phyloP scores from a whole-genome alignment of 345 rosid species.

The Acer campestre region DNA sequence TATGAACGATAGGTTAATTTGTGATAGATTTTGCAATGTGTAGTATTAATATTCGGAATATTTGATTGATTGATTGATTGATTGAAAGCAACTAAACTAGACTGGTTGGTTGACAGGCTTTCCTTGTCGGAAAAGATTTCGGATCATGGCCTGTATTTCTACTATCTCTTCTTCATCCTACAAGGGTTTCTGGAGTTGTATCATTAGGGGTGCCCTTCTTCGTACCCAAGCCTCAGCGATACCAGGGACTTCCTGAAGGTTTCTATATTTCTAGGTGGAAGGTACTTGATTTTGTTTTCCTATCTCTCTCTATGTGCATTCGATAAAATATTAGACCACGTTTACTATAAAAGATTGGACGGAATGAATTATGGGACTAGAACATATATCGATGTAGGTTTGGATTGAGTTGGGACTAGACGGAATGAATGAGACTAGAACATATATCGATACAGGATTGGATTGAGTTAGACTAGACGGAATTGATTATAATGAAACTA shows the following conservation, averaged over 20 bases:
- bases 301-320: too few relatives aligned
- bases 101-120: conserved; percentile 23
- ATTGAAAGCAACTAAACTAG: not conserved
- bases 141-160: conserved; percentile 36
- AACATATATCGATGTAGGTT: not conserved
- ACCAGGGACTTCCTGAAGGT: conserved; percentile 41
- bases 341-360: too few relatives aligned
- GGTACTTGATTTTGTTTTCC: conserved; percentile 9
- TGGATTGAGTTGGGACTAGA: not conserved
- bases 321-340: too few relatives aligned
- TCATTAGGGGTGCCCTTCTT: conserved; percentile 44
- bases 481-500: too few relatives aligned
- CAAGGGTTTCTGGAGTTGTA: conserved; percentile 35
- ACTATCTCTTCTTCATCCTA: conserved; percentile 29
- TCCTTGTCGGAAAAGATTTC: conserved; percentile 43
- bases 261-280: conserved; percentile 41
- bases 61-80: too few relatives aligned
- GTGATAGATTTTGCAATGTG: not conserved
- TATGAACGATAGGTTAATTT: too few relatives aligned
- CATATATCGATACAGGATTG: too few relatives aligned
- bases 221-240: conserved; percentile 19
- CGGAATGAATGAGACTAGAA: not conserved
- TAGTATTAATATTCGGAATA: not conserved
- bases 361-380: too few relatives aligned
- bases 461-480: too few relatives aligned